These are phyloP conservation scores for Podochytrium sp. DNA, from an alignment of 192 early-diverging fungal species.

Conservation along the genomic window DNA sequence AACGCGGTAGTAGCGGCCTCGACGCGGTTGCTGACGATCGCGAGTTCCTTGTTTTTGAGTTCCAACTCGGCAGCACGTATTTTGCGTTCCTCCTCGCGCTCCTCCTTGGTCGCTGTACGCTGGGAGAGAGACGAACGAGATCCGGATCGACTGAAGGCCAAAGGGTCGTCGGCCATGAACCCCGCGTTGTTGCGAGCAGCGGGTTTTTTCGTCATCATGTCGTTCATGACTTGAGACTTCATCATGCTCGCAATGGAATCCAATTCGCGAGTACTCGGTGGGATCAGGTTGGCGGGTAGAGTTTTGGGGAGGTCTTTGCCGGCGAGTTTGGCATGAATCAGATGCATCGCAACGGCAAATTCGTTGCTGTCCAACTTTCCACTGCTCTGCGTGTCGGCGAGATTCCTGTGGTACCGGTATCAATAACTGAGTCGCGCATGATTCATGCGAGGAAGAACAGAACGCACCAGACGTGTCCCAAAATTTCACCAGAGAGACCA, in stretches of 20 bases:
- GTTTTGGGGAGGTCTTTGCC: constrained; percentile 78
- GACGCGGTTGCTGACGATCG: constrained; percentile 37
- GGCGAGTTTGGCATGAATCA: constrained; percentile 86
- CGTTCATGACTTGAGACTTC: constrained; percentile 67
- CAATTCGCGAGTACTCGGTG: constrained; percentile 83
- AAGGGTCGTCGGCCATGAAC: constrained; percentile 38
- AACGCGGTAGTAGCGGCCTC: constrained; percentile 28
- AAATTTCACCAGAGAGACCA: constrained; percentile 67
- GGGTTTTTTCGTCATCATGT: constrained; percentile 53
- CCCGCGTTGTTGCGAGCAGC: not conserved
- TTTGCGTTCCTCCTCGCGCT: constrained; percentile 39
- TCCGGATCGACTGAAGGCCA: constrained; percentile 20
- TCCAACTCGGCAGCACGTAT: constrained; percentile 43
- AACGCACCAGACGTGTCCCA: constrained; percentile 74
- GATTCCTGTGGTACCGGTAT: constrained; percentile 48
- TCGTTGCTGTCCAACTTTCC: constrained; percentile 94
- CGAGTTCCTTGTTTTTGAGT: constrained; percentile 45
- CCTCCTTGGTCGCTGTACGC: constrained; percentile 29
- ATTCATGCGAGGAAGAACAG: not conserved
- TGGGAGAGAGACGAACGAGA: constrained; percentile 14
- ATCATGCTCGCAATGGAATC: constrained; percentile 61
- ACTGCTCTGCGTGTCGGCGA: constrained; percentile 77
- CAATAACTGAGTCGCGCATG: not conserved
- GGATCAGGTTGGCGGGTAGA: constrained; percentile 84
- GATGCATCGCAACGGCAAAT: constrained; percentile 96